Conservation (phyloP, 2,329 filamentous ascomycete species). For the Penicillium sp. region DNA sequence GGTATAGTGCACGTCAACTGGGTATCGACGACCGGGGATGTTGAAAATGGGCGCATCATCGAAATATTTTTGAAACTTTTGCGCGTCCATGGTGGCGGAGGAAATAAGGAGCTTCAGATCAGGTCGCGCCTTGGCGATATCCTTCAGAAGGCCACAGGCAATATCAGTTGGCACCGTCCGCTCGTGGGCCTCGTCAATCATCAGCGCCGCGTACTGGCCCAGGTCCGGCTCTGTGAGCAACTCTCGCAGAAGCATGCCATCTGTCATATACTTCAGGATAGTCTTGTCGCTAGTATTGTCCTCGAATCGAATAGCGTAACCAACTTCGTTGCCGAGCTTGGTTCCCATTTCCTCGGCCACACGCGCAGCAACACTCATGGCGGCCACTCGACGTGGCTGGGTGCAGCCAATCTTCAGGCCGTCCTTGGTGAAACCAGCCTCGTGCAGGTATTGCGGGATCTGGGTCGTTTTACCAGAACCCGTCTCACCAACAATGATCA, state of each 20-base stretch:
- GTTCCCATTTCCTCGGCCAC: conserved; percentile 93
- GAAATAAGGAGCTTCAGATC: conserved; percentile 91
- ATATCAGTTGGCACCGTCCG: conserved; percentile 90
- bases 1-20: conserved; percentile 90
- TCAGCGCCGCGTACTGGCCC: conserved; percentile 78
- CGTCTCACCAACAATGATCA: conserved; percentile 93
- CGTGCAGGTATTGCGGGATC: conserved; percentile 87
- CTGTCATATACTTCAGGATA: conserved; percentile 92
- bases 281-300: conserved; percentile 91
- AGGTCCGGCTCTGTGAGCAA: conserved; percentile 87
- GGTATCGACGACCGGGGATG: conserved; percentile 84
- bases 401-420: conserved; percentile 89
- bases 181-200: conserved; percentile 98
- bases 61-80: conserved; percentile 90
- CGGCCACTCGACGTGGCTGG: conserved; percentile 90
- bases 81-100: conserved; percentile 90
- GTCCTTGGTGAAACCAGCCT: conserved; percentile 83
- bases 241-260: conserved; percentile 89
- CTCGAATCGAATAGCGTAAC: conserved; percentile 94
- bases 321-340: conserved; percentile 87
- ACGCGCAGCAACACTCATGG: conserved; percentile 95
- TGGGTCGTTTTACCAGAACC: conserved; percentile 96
- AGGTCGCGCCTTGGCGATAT: conserved; percentile 77
- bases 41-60: conserved; percentile 93
- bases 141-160: conserved; percentile 82